These are phyloP conservation scores for Barnettozyma botsteinii DNA, from an alignment of 805 yeast genomes.

Conservation along the genomic window DNA sequence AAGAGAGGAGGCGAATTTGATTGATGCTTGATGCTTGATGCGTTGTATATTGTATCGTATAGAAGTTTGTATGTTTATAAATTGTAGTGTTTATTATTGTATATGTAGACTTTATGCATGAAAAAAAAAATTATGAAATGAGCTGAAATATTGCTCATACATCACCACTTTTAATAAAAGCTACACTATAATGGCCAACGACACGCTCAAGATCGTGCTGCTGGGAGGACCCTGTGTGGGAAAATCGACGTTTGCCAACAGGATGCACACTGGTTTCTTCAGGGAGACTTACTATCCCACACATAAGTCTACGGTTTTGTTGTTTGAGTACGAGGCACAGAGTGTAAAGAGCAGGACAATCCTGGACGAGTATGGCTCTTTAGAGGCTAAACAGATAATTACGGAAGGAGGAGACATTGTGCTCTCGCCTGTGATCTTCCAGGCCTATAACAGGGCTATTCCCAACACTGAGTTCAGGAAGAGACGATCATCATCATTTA, in stretches of 20 bases:
- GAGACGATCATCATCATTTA: conserved; percentile 4
- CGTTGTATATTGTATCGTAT: not conserved
- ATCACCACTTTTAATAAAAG: no score
- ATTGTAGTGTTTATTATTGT: no score
- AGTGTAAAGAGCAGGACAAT: conserved; percentile 34
- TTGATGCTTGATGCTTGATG: conserved; percentile 35
- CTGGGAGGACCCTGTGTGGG: conserved; percentile 58
- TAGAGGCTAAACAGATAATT: conserved; percentile 32
- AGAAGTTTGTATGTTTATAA: no score
- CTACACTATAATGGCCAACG: no score
- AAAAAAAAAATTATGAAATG: no score
- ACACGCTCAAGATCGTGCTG: conserved; percentile 54
- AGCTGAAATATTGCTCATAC: no score
- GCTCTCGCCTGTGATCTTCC: conserved; percentile 35
- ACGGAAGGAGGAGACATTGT: conserved; percentile 26
- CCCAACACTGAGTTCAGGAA: conserved; percentile 3
- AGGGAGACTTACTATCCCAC: conserved; percentile 77
- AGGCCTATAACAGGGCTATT: conserved; percentile 24
- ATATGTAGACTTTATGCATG: no score
- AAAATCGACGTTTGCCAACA: conserved; percentile 51
- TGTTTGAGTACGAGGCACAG: conserved; percentile 48
- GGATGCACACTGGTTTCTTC: conserved; percentile 41
- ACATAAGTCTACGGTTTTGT: conserved; percentile 49
- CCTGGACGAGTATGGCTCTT: conserved; percentile 42
- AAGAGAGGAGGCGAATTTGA: conserved; percentile 30